These are phyloP conservation scores for Rhodofomes roseus DNA, from an alignment of 1,284 basidiomycete genomes.

Conservation along the genomic window DNA sequence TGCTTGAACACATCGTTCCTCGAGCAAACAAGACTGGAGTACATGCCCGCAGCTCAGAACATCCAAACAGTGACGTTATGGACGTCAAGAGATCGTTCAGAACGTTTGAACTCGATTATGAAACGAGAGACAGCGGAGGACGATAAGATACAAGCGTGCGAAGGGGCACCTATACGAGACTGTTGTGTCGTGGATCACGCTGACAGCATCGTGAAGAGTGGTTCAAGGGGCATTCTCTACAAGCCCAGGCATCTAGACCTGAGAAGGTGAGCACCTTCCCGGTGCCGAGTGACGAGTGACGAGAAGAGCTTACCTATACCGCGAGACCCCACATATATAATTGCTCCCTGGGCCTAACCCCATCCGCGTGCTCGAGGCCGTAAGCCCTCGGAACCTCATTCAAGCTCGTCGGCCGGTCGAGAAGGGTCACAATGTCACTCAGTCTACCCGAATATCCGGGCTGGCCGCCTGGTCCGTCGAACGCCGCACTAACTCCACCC, in stretches of 20 bases:
- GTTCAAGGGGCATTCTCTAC: too few relatives aligned
- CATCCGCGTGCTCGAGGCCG: background rate
- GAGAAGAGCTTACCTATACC: background rate
- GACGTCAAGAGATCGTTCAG: too few relatives aligned
- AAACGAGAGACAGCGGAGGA: too few relatives aligned
- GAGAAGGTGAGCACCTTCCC: background rate
- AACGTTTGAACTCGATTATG: too few relatives aligned
- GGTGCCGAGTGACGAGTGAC: background rate
- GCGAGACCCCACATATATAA: background rate
- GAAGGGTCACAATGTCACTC: background rate
- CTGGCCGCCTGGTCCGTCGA: background rate
- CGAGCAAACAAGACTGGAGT: too few relatives aligned
- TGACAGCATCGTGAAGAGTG: background rate
- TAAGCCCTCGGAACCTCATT: background rate
- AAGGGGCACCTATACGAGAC: too few relatives aligned
- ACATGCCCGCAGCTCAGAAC: too few relatives aligned
- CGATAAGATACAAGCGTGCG: too few relatives aligned
- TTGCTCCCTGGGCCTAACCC: background rate
- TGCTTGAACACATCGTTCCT: too few relatives aligned
- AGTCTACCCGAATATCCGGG: background rate
- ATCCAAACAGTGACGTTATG: too few relatives aligned
- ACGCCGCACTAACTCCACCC: constrained; percentile 3
- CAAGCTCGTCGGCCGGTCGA: background rate
- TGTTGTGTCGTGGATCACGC: too few relatives aligned
- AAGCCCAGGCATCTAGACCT: too few relatives aligned